Percentiles rank a stretch among this genome's conserved stretches.
phyloP scores from a whole-genome alignment of 1,284 basidiomycete species.

The Heterobasidion parviporum region DNA sequence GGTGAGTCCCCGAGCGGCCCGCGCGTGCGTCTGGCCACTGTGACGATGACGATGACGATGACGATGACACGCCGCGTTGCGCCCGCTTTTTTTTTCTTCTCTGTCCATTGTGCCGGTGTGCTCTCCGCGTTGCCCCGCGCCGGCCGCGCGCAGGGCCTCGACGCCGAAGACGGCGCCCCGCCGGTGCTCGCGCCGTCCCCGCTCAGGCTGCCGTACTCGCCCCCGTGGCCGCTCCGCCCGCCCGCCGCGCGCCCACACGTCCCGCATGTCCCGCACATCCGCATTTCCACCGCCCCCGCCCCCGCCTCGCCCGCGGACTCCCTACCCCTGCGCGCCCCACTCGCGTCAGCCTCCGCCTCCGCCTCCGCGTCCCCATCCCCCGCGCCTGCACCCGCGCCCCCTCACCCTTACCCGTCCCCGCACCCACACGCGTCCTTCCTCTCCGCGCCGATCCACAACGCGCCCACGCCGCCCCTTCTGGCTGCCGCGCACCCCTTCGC shows the following conservation, averaged over 20 bases:
- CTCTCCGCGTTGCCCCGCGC: too few species aligned
- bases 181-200: neutral
- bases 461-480: neutral
- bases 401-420: neutral
- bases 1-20: neutral
- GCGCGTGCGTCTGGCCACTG: neutral
- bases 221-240: neutral
- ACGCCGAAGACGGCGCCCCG: neutral
- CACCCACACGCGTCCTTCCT: neutral
- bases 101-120: too few species aligned
- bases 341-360: too few species aligned
- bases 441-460: neutral
- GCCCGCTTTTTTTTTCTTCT: neutral
- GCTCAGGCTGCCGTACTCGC: neutral
- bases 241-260: neutral
- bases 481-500: neutral
- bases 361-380: neutral
- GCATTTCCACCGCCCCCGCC: neutral
- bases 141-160: neutral
- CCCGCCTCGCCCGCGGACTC: neutral
- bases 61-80: too few species aligned
- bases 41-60: neutral
- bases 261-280: neutral
- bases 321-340: too few species aligned
- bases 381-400: neutral